A percentile compares a stretch with the other conserved stretches of the same genome.
Conservation (phyloP, 371 early-diverging fungal species). For the Mucor piriformis region DNA sequence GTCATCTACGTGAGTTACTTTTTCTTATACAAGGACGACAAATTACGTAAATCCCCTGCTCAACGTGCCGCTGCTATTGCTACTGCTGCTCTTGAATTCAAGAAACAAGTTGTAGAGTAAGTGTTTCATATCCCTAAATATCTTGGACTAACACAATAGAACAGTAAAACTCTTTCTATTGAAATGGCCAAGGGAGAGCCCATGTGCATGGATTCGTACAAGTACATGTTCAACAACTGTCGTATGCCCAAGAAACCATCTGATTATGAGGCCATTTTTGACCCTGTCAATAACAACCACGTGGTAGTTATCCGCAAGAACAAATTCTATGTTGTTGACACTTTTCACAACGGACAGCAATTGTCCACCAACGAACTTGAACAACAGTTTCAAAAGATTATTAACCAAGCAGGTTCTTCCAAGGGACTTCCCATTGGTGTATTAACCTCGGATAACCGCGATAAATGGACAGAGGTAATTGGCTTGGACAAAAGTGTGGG, state of each 20-base stretch:
- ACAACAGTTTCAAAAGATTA: conserved; percentile 72
- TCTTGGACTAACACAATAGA: background rate
- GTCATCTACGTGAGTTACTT: conserved; percentile 89
- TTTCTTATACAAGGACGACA: conserved; percentile 83
- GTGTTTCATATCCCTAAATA: background rate
- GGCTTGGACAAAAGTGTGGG: background rate
- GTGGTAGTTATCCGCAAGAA: conserved; percentile 88
- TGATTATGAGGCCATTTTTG: conserved; percentile 79
- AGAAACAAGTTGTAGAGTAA: conserved; percentile 74
- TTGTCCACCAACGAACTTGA: conserved; percentile 87
- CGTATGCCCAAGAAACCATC: conserved; percentile 87
- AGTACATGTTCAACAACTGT: conserved; percentile 95
- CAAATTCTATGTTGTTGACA: conserved; percentile 83
- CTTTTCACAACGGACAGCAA: conserved; percentile 75
- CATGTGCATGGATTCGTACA: conserved; percentile 90
- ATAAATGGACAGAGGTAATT: conserved; percentile 87
- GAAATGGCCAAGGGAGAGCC: conserved; percentile 81
- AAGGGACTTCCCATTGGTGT: conserved; percentile 81
- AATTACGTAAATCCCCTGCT: conserved; percentile 74
- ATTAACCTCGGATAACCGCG: conserved; percentile 93
- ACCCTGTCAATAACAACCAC: conserved; percentile 79
- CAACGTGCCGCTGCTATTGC: conserved; percentile 88
- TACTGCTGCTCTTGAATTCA: conserved; percentile 89
- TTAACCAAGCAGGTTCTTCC: conserved; percentile 72
- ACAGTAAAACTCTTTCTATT: conserved; percentile 77